Evolutionary conservation across 768 basidiomycete species (phyloP).

Genomic region (Pleurotus sapidus): DNA sequence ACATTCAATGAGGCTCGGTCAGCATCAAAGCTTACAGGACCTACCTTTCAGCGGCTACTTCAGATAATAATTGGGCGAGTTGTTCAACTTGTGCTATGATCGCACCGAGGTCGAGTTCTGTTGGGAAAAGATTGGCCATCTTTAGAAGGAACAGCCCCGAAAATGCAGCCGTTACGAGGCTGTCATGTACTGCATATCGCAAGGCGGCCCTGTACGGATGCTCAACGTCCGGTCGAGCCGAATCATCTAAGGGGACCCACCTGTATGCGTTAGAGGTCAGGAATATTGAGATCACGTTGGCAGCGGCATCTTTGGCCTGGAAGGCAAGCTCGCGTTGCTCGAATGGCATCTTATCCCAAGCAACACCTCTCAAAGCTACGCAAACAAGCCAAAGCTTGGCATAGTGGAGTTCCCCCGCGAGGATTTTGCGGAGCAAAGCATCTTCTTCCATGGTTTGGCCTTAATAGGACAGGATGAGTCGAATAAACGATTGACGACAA

Average conservation of each 20-base stretch:
- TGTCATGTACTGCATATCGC: constrained; percentile 91
- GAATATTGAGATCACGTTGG: constrained; percentile 82
- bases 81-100: constrained; percentile 88
- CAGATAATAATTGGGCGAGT: constrained; percentile 84
- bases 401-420: constrained; percentile 86
- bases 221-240: not conserved
- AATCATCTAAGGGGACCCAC: constrained; percentile 34
- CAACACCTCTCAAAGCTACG: constrained; percentile 84
- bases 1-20: too few species aligned
- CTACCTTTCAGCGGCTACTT: constrained; percentile 89
- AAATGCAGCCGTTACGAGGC: constrained; percentile 87
- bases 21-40: constrained; percentile 7
- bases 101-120: constrained; percentile 72
- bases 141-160: constrained; percentile 90
- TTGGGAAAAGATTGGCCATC: constrained; percentile 91
- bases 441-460: constrained; percentile 83
- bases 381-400: constrained; percentile 95
- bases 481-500: constrained; percentile 6
- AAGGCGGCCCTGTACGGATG: constrained; percentile 67
- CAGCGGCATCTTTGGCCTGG: constrained; percentile 92
- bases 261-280: constrained; percentile 78
- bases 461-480: constrained; percentile 21
- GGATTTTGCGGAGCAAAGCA: constrained; percentile 80
- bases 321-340: constrained; percentile 95
- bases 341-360: constrained; percentile 96